Evolutionary conservation across 345 rosid species (phyloP).

Genomic region (Viola odorata): DNA sequence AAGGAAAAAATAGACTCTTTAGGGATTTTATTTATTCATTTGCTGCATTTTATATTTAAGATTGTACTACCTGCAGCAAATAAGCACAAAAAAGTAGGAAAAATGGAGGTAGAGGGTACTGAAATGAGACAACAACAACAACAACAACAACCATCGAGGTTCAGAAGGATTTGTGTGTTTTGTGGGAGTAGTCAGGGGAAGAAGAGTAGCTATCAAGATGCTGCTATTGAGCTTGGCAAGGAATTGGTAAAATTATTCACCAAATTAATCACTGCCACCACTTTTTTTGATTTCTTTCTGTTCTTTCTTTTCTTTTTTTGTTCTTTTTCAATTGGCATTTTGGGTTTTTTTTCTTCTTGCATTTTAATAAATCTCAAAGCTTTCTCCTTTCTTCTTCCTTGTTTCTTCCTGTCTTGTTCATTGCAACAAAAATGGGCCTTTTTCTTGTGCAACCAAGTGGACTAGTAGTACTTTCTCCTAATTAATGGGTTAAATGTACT

Average conservation of each 20-base stretch:
- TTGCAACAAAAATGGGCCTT: too few relatives aligned
- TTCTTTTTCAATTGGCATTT: neutral
- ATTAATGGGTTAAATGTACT: neutral
- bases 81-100: neutral
- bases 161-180: constrained; percentile 88
- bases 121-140: constrained; percentile 24
- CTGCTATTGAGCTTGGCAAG: constrained; percentile 74
- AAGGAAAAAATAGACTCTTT: neutral
- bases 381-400: too few relatives aligned
- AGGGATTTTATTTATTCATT: too few relatives aligned
- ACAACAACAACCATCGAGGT: constrained; percentile 24
- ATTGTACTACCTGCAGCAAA: neutral
- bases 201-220: constrained; percentile 63
- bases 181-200: constrained; percentile 94
- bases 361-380: too few relatives aligned
- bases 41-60: too few relatives aligned
- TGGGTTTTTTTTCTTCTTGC: too few relatives aligned
- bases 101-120: constrained; percentile 30
- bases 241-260: constrained; percentile 49
- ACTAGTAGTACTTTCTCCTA: neutral
- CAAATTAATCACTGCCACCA: neutral
- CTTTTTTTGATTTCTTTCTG: neutral
- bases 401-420: too few relatives aligned
- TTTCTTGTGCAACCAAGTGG: too few relatives aligned
- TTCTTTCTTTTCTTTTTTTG: neutral